phyloP scores from a whole-genome alignment of 352 stramenopile genomes.

The Phytophthora agathidicida region DNA sequence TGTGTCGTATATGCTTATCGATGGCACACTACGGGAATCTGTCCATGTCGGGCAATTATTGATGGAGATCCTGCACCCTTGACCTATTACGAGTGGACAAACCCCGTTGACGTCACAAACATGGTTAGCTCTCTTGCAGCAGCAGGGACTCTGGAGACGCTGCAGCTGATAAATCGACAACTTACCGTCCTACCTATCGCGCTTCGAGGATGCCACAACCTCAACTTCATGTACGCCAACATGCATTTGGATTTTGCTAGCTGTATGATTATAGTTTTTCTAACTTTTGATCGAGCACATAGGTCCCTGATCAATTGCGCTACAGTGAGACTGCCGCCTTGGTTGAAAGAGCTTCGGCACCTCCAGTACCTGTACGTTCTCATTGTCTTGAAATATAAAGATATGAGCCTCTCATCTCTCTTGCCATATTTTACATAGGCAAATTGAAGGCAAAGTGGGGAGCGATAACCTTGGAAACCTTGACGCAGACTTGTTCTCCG shows the following conservation, averaged over 20 bases:
- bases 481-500: slow-evolving; percentile 29
- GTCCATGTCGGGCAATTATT: slow-evolving; percentile 39
- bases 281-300: too few species aligned
- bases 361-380: slow-evolving; percentile 45
- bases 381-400: too few species aligned
- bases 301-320: slow-evolving; percentile 41
- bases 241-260: too few species aligned
- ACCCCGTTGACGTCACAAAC: slow-evolving; percentile 31
- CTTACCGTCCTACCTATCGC: slow-evolving; percentile 29
- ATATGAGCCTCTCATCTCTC: too few species aligned
- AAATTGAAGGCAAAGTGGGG: slow-evolving; percentile 47
- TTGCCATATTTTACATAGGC: slow-evolving; percentile 30
- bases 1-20: slow-evolving; percentile 41
- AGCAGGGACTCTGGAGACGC: slow-evolving; percentile 28
- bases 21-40: slow-evolving; percentile 15
- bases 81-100: slow-evolving; percentile 39
- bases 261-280: too few species aligned
- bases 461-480: slow-evolving; percentile 29
- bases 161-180: slow-evolving; percentile 43
- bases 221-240: slow-evolving; percentile 52
- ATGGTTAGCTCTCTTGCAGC: slow-evolving; percentile 22
- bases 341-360: slow-evolving; percentile 35
- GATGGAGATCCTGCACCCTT: slow-evolving; percentile 28
- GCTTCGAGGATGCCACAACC: slow-evolving; percentile 27
- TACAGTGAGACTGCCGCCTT: slow-evolving; percentile 25